Conservation (phyloP, 2,329 filamentous ascomycete species). For the Colletotrichum tabaci region DNA sequence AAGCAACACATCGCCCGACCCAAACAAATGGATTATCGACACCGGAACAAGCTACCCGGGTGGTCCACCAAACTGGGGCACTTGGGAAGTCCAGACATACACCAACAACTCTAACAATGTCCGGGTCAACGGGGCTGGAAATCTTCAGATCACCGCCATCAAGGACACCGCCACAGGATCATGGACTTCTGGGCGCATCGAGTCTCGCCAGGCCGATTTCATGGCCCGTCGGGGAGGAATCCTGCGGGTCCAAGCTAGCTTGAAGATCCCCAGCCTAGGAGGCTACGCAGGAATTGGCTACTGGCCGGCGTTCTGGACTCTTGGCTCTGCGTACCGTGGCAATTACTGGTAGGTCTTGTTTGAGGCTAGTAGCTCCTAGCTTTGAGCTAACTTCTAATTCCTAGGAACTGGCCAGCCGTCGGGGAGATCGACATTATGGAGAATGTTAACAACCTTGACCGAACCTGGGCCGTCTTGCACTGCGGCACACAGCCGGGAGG, state of each 20-base stretch:
- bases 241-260: constrained; percentile 54
- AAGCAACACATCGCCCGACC: constrained; percentile 52
- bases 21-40: constrained; percentile 61
- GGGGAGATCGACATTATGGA: constrained; percentile 74
- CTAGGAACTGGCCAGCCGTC: constrained; percentile 54
- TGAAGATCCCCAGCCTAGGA: constrained; percentile 50
- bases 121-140: constrained; percentile 63
- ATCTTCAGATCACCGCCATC: constrained; percentile 61
- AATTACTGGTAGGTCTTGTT: constrained; percentile 50
- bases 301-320: constrained; percentile 64
- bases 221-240: constrained; percentile 51
- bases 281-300: constrained; percentile 50
- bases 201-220: constrained; percentile 55
- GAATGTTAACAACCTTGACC: constrained; percentile 74
- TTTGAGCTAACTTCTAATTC: constrained; percentile 60
- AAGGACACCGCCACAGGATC: constrained; percentile 48
- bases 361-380: constrained; percentile 59
- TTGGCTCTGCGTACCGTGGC: constrained; percentile 56
- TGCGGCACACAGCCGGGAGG: constrained; percentile 63
- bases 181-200: constrained; percentile 63
- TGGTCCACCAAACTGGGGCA: constrained; percentile 62
- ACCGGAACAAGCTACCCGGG: constrained; percentile 60
- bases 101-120: constrained; percentile 59
- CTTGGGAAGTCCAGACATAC: constrained; percentile 63
- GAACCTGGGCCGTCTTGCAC: constrained; percentile 66